Percentiles rank a stretch among this genome's conserved stretches.
Conservation (phyloP, 768 basidiomycete genomes). For the Lactarius sanguifluus region DNA sequence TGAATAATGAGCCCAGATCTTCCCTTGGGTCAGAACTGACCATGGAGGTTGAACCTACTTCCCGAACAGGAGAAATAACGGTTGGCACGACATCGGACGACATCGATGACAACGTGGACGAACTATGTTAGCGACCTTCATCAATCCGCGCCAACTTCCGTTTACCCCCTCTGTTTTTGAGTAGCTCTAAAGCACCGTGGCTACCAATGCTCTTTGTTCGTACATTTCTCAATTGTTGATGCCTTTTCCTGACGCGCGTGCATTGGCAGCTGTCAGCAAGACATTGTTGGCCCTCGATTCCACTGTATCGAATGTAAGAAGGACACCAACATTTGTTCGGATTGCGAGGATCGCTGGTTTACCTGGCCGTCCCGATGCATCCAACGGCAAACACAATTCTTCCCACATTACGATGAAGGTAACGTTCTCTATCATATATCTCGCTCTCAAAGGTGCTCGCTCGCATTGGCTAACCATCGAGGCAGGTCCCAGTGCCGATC, state of each 20-base stretch:
- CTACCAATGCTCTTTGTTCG: constrained; percentile 26
- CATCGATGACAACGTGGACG: constrained; percentile 16
- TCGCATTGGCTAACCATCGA: background rate
- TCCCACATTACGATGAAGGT: constrained; percentile 96
- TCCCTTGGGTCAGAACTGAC: constrained; percentile 36
- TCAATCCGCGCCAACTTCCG: constrained; percentile 8
- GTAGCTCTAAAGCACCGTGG: constrained; percentile 26
- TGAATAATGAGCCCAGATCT: background rate
- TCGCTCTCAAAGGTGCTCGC: background rate
- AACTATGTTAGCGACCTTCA: constrained; percentile 18
- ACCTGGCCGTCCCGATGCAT: constrained; percentile 58
- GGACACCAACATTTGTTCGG: constrained; percentile 74
- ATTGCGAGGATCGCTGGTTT: constrained; percentile 83
- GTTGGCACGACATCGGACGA: constrained; percentile 23
- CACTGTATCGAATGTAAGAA: constrained; percentile 78
- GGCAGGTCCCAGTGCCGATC: constrained; percentile 84
- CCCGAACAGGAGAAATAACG: constrained; percentile 39
- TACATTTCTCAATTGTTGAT: constrained; percentile 2
- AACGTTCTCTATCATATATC: constrained; percentile 14
- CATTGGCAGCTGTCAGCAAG: constrained; percentile 60
- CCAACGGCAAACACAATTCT: constrained; percentile 74
- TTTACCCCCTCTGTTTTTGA: background rate
- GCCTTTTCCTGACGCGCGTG: background rate
- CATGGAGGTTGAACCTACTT: constrained; percentile 57
- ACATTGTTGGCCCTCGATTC: constrained; percentile 91